phyloP scores from a whole-genome alignment of 2,329 filamentous ascomycete genomes.

The Neophaeococcomyces aloes region DNA sequence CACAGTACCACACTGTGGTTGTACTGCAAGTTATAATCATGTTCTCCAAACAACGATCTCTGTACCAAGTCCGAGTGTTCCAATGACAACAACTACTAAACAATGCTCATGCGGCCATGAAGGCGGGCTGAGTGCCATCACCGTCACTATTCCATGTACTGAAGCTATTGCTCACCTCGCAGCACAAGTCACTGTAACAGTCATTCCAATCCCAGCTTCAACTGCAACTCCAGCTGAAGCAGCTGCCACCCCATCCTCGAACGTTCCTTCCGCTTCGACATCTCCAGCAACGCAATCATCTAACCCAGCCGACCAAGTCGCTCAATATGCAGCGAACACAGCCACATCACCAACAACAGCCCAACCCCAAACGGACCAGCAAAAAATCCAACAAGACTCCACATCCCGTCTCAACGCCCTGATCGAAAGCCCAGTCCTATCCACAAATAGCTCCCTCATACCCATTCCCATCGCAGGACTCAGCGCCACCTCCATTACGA shows the following conservation, averaged over 20 bases:
- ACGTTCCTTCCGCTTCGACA: too few species aligned
- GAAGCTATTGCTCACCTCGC: slow-evolving; percentile 7
- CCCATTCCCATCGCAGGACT: too few species aligned
- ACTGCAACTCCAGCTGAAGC: neutral
- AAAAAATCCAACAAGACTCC: too few species aligned
- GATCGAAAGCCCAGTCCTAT: too few species aligned
- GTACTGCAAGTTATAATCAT: slow-evolving; percentile 9
- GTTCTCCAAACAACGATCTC: neutral
- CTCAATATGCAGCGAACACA: too few species aligned
- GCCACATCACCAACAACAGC: too few species aligned
- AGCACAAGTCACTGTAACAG: neutral
- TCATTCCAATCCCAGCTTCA: neutral
- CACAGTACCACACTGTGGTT: slow-evolving; percentile 16
- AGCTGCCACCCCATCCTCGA: neutral
- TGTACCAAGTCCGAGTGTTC: slow-evolving; percentile 9
- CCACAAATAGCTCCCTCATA: too few species aligned
- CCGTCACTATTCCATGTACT: slow-evolving; percentile 13
- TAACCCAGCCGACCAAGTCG: too few species aligned
- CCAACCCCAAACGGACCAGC: too few species aligned
- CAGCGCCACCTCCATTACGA: too few species aligned
- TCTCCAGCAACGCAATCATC: too few species aligned
- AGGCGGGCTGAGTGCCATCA: slow-evolving; percentile 8
- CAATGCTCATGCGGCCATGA: neutral
- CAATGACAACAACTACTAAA: slow-evolving; percentile 15
- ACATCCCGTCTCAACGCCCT: too few species aligned